These are phyloP conservation scores for Adansonia gregorii DNA, from an alignment of 441 rosid species.

Conservation along the genomic window DNA sequence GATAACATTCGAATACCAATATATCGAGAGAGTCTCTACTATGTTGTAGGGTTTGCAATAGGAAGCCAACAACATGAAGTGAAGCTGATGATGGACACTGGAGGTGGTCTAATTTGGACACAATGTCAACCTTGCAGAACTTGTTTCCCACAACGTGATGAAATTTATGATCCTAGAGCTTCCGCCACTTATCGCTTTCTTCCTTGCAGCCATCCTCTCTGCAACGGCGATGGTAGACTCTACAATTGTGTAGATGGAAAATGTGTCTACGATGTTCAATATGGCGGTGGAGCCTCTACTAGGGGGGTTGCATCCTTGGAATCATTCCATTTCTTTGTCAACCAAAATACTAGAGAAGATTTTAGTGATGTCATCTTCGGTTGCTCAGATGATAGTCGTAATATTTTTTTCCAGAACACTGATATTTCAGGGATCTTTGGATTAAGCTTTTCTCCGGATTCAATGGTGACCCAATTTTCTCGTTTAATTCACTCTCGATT, in stretches of 20 bases:
- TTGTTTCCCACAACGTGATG: slow-evolving; percentile 23
- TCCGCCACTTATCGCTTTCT: slow-evolving; percentile 18
- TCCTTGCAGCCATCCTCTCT: slow-evolving; percentile 27
- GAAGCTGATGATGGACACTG: slow-evolving; percentile 30
- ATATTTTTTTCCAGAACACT: not conserved
- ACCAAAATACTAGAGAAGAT: no score
- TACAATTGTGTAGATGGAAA: not conserved
- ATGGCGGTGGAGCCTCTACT: slow-evolving; percentile 24
- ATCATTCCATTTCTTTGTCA: slow-evolving; percentile 13
- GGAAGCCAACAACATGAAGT: slow-evolving; percentile 15
- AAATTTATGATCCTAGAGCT: slow-evolving; percentile 15
- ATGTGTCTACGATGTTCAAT: slow-evolving; percentile 15
- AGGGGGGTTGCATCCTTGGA: slow-evolving; percentile 31
- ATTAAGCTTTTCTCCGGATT: slow-evolving; percentile 21
- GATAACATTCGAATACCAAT: not conserved
- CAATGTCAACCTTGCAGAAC: slow-evolving; percentile 35
- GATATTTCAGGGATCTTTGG: slow-evolving; percentile 34
- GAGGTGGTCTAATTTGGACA: slow-evolving; percentile 32
- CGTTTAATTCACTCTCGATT: not conserved
- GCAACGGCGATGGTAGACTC: not conserved
- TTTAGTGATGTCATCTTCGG: slow-evolving; percentile 4
- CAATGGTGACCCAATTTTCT: slow-evolving; percentile 19
- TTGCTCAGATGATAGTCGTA: slow-evolving; percentile 17
- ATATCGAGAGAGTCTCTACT: not conserved
- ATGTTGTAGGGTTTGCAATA: not conserved